Percentiles rank a stretch among this genome's conserved stretches.
phyloP scores from a whole-genome alignment of 345 rosid species.

The Excoecaria cochinchinensis region DNA sequence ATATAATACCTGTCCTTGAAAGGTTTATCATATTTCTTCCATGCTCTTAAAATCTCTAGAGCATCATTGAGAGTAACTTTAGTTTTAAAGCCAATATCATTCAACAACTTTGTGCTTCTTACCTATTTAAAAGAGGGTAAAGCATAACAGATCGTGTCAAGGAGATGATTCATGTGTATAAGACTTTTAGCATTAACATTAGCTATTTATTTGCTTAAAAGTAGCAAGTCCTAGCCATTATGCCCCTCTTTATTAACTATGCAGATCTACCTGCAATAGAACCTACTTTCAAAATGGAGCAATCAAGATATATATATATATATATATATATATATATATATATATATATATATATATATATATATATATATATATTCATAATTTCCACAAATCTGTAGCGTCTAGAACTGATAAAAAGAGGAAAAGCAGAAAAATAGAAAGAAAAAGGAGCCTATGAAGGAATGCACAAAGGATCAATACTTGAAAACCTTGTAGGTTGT shows the following conservation, averaged over 20 bases:
- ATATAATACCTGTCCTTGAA: constrained; percentile 68
- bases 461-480: too few relatives aligned
- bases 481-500: neutral
- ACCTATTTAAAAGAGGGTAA: constrained; percentile 48
- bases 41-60: constrained; percentile 48
- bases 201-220: neutral
- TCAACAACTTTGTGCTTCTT: constrained; percentile 54
- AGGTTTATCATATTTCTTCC: constrained; percentile 49
- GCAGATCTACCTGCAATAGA: neutral
- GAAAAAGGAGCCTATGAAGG: too few relatives aligned
- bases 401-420: neutral
- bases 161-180: neutral
- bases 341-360: too few relatives aligned
- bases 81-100: constrained; percentile 72
- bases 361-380: too few relatives aligned
- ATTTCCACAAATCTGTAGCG: neutral
- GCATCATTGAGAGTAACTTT: constrained; percentile 61
- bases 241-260: neutral
- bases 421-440: too few relatives aligned
- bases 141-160: constrained; percentile 9
- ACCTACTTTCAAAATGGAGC: neutral
- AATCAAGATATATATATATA: neutral
- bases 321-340: too few relatives aligned
- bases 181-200: neutral
- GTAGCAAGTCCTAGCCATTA: neutral